Evolutionary conservation across 2,329 filamentous ascomycete genomes (phyloP), one percentile per base, ranked within the genome.

Genomic region (Fonsecaea multimorphosa): DNA sequence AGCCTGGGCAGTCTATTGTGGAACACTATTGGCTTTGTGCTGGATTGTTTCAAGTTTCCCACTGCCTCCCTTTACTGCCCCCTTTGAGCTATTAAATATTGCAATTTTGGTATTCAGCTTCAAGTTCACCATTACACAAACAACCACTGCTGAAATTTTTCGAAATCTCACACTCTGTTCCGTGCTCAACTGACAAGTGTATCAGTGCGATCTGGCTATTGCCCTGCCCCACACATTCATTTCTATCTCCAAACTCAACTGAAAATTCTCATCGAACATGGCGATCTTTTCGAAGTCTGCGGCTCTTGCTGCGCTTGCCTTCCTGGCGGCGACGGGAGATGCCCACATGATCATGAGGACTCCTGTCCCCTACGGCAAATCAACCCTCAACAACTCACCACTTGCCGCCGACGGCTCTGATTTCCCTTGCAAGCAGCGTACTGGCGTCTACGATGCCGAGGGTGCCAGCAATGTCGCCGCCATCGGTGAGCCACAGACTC

Each of bases 381-480:
- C 75, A 16, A 75, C 77, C 9, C 79, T 84, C 22, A 81, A 82
- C 78, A 94, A 91, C 78, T 79, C 80, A 2, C 94, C 95, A 0
- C 82, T 97, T 0, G 72, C 75, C 0, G 77, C 78, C 0, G 75
- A 75, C 40, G 91, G 91, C 0, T 80, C 78, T 40, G 81, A 97
- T 76, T 99, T 91, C 75, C 95, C 95, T 0, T 98, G 95, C 87
- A 93, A 97, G 77, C 77, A 84, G 58, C 80, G 84, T 7, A n/a
- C 71, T 0, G 81, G 79, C 0, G 74, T 76, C 55, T 84, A 85
- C 4, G 79, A 79, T 81, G 1, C 78, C 76, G 74, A 1, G 79
- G 78, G 73, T 51, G 62, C 63, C 9, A 53, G 75, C 59, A 92
- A 91, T 72, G 75, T 81, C 0, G 91, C 90, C 77, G 80, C 83